Conservation (phyloP, 1,284 basidiomycete species). For the Hemileia vastatrix region DNA sequence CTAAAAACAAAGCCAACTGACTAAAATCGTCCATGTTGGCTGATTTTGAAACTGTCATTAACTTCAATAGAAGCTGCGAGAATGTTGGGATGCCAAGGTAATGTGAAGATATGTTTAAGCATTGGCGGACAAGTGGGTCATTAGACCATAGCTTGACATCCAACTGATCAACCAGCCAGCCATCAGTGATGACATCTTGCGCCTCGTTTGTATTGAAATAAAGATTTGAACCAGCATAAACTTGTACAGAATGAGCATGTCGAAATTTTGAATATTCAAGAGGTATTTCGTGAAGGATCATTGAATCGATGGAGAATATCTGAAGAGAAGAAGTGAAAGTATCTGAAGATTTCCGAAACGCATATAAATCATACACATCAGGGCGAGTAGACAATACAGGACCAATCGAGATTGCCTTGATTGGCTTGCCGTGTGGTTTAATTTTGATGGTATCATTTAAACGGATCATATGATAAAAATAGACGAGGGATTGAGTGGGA, state of each 20-base stretch:
- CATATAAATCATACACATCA: constrained; percentile 57
- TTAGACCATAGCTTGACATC: constrained; percentile 12
- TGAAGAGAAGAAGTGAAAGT: constrained; percentile 5
- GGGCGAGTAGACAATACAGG: constrained; percentile 57
- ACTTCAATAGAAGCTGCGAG: too few species aligned
- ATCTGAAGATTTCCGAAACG: too few species aligned
- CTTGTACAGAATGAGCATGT: constrained; percentile 4
- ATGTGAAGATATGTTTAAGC: too few species aligned
- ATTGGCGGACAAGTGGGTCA: constrained; percentile 10
- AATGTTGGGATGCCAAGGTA: too few species aligned
- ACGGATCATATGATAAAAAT: constrained; percentile 13
- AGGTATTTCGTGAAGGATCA: constrained; percentile 6
- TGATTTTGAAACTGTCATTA: too few species aligned
- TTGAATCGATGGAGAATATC: constrained; percentile 20
- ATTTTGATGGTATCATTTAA: constrained; percentile 7
- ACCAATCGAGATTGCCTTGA: constrained; percentile 52
- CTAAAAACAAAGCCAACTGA: too few species aligned
- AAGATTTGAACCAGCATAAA: constrained; percentile 8
- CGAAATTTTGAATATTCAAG: constrained; percentile 4
- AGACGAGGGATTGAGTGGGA: constrained; percentile 10
- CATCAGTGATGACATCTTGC: too few species aligned
- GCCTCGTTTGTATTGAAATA: too few species aligned
- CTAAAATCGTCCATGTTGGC: too few species aligned
- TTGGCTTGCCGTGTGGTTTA: constrained; percentile 28
- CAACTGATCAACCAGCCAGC: too few species aligned